Percentiles rank a stretch among this genome's conserved stretches.
Evolutionary conservation across 768 basidiomycete species (phyloP).

Genomic region (Dentipellis sp.): DNA sequence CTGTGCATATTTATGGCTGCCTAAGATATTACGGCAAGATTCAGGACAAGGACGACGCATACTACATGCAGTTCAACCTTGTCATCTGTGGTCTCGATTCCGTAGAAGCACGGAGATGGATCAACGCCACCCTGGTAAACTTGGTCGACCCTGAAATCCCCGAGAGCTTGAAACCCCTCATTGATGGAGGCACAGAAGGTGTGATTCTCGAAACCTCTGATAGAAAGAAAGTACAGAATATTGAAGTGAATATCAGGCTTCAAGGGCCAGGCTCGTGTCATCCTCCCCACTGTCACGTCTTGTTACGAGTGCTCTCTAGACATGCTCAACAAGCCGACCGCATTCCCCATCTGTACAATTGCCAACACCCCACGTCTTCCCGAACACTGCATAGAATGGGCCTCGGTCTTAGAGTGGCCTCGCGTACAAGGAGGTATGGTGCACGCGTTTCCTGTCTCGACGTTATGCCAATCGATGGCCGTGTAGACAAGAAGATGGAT

Average conservation of each 20-base stretch:
- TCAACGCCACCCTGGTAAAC: conserved; percentile 94
- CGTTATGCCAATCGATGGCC: not conserved
- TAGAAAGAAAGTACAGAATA: not conserved
- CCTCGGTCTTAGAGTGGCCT: conserved; percentile 98
- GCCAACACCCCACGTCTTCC: conserved; percentile 97
- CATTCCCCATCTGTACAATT: conserved; percentile 97
- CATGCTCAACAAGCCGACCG: conserved; percentile 96
- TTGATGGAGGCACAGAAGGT: conserved; percentile 99
- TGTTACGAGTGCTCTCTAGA: conserved; percentile 98
- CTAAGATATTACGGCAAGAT: conserved; percentile 91
- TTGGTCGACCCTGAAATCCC: conserved; percentile 89
- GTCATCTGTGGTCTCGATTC: conserved; percentile 97
- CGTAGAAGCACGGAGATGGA: conserved; percentile 96
- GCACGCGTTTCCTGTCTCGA: not conserved
- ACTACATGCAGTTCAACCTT: conserved; percentile 95
- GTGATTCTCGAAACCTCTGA: conserved; percentile 1
- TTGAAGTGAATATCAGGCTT: conserved; percentile 52
- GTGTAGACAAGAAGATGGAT: conserved; percentile 86
- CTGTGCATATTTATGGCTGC: conserved; percentile 2
- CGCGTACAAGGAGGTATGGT: conserved; percentile 71
- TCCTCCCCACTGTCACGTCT: conserved; percentile 88
- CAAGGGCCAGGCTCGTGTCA: conserved; percentile 96
- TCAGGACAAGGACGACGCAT: conserved; percentile 92
- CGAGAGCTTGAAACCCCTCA: conserved; percentile 91
- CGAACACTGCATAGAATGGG: conserved; percentile 99